A percentile compares a stretch with the other conserved stretches of the same genome.
These are phyloP conservation scores for Prunus dulcis DNA, from an alignment of 306 rosid species.

Conservation along the genomic window DNA sequence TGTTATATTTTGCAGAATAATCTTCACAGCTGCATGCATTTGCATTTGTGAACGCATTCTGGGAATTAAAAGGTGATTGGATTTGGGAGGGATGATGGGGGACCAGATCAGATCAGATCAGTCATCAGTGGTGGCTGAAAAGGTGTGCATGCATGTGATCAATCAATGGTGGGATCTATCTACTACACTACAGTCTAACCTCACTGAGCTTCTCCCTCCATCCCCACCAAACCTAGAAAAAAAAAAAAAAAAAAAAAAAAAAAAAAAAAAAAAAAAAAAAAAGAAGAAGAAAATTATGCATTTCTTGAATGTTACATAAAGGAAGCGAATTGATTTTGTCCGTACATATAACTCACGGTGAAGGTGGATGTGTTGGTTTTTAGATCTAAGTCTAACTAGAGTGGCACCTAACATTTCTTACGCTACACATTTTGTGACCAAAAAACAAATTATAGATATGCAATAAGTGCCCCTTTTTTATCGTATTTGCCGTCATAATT, in stretches of 20 bases:
- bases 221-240: too few species aligned
- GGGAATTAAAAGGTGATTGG: too few species aligned
- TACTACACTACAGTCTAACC: neutral
- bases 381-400: neutral
- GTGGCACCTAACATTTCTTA: neutral
- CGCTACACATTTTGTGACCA: neutral
- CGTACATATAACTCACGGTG: neutral
- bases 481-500: neutral
- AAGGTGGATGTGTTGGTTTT: neutral
- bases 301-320: conserved; percentile 25
- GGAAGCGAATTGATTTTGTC: conserved; percentile 4
- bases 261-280: neutral
- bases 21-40: too few species aligned
- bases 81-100: neutral
- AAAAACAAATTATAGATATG: neutral
- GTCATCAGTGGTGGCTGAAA: neutral
- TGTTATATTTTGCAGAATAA: too few species aligned
- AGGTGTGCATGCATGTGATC: neutral
- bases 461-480: neutral
- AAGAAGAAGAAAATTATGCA: neutral
- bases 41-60: too few species aligned
- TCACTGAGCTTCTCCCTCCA: neutral
- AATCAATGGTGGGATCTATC: neutral
- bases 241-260: neutral
- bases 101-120: neutral